Conservation (phyloP, 495 filamentous ascomycete species). For the Penicillium samsonianum region DNA sequence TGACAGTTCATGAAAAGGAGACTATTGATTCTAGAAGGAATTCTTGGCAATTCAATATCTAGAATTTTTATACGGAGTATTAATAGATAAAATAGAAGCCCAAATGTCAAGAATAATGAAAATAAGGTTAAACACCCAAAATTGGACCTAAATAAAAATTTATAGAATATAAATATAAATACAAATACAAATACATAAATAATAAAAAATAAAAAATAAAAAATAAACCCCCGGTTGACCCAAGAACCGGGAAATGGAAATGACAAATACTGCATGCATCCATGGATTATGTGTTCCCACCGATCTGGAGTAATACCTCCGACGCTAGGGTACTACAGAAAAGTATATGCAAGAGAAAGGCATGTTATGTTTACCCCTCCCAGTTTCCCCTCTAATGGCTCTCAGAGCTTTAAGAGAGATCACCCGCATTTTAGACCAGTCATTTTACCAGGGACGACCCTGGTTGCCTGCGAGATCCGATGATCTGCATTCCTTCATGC, state of each 20-base stretch:
- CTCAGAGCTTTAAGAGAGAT: not conserved
- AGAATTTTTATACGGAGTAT: not conserved
- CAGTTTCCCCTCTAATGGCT: not conserved
- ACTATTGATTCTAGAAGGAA: not conserved
- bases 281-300: not conserved
- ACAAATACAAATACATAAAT: not conserved
- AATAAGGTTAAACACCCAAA: not conserved
- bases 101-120: not conserved
- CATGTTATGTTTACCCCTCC: not conserved
- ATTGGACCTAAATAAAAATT: not conserved
- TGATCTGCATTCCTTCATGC: slow-evolving; percentile 39
- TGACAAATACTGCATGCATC: slow-evolving; percentile 6
- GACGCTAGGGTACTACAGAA: not conserved
- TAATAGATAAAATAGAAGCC: not conserved
- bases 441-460: slow-evolving; percentile 3
- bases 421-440: not conserved
- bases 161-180: not conserved
- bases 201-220: not conserved
- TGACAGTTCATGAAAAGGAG: not conserved
- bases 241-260: slow-evolving; percentile 17
- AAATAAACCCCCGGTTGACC: not conserved
- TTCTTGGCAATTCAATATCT: too few species aligned
- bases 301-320: slow-evolving; percentile 10
- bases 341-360: not conserved
- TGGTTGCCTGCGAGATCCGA: slow-evolving; percentile 26